A percentile compares a stretch with the other conserved stretches of the same genome.
phyloP scores from a whole-genome alignment of 306 rosid genomes.

The Inga leiocalycina region DNA sequence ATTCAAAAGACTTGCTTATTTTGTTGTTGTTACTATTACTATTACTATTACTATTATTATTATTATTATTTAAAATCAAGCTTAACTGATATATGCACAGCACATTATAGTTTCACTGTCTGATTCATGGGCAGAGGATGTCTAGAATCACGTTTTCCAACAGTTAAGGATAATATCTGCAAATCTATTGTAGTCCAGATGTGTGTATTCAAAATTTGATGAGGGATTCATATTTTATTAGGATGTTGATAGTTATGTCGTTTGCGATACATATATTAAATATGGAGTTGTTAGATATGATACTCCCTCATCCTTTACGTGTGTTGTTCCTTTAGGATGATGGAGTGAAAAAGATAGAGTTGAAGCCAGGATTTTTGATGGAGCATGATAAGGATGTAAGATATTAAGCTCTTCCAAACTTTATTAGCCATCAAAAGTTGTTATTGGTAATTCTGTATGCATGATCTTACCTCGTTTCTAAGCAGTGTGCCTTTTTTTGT shows the following conservation, averaged over 20 bases:
- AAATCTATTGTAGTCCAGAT: not conserved
- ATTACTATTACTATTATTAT: not conserved
- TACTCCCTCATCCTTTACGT: not conserved
- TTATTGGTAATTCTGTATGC: not conserved
- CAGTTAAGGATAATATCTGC: not conserved
- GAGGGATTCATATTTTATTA: not conserved
- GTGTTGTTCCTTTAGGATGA: conserved; percentile 63
- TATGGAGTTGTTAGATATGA: not conserved
- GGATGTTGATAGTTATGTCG: not conserved
- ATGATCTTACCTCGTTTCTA: not conserved
- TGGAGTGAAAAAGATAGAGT: conserved; percentile 89
- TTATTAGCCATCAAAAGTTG: conserved; percentile 29
- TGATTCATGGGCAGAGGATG: not conserved
- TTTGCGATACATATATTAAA: not conserved
- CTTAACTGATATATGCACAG: conserved; percentile 21
- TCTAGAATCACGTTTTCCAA: not conserved
- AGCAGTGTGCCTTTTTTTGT: not conserved
- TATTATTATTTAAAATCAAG: not conserved
- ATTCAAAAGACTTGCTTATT: not conserved
- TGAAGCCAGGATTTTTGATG: conserved; percentile 93
- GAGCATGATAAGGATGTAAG: conserved; percentile 87
- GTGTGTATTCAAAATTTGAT: not conserved
- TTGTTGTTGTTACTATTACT: not conserved
- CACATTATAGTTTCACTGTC: conserved; percentile 12
- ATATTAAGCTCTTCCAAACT: conserved; percentile 6